A percentile compares a stretch with the other conserved stretches of the same genome.
Evolutionary conservation across 805 yeast genomes (phyloP).

Genomic region (Myxozyma geophila): DNA sequence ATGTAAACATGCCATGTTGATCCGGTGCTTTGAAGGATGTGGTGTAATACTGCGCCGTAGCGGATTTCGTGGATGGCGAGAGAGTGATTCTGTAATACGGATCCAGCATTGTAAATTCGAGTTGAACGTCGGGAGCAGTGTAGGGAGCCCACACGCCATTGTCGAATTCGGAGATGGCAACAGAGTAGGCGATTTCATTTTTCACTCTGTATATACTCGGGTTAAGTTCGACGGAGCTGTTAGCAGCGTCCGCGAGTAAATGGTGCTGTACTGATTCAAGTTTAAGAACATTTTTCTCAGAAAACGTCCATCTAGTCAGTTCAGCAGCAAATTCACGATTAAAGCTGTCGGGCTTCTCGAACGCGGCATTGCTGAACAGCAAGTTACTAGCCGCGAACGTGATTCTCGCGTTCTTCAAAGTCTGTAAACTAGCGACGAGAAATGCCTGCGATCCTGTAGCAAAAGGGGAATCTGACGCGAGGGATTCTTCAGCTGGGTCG

Average conservation of each 20-base stretch:
- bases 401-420: constrained; percentile 74
- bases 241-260: constrained; percentile 48
- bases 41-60: constrained; percentile 52
- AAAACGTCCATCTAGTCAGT: constrained; percentile 73
- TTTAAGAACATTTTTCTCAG: constrained; percentile 65
- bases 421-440: constrained; percentile 78
- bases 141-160: constrained; percentile 73
- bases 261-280: constrained; percentile 59
- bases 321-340: constrained; percentile 52
- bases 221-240: constrained; percentile 41
- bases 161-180: constrained; percentile 51
- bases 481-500: constrained; percentile 52
- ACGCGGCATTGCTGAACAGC: constrained; percentile 53
- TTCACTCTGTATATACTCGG: constrained; percentile 65
- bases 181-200: constrained; percentile 64
- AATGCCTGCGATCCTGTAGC: constrained; percentile 79
- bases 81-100: constrained; percentile 88
- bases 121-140: constrained; percentile 65
- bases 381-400: constrained; percentile 77
- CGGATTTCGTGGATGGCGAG: constrained; percentile 49
- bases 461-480: constrained; percentile 62
- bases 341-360: constrained; percentile 31
- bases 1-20: constrained; percentile 96
- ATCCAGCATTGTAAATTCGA: constrained; percentile 87
- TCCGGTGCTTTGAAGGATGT: constrained; percentile 77